Evolutionary conservation across 2,329 filamentous ascomycete genomes (phyloP).

Genomic region (Lecanicillium sp.): DNA sequence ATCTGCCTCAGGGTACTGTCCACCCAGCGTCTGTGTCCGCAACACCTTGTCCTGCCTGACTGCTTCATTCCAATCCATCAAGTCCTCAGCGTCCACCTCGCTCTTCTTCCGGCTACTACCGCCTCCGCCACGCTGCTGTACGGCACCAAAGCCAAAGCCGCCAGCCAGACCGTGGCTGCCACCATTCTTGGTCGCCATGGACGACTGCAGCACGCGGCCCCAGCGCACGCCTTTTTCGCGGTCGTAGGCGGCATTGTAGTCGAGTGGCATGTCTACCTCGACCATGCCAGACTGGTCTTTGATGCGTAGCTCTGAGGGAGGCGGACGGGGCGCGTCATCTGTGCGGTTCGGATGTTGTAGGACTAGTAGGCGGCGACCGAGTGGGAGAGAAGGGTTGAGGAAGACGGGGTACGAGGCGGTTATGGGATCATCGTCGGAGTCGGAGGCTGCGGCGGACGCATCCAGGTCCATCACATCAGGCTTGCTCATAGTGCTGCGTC

Average conservation of each 20-base stretch:
- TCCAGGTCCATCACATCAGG: slow-evolving; percentile 15
- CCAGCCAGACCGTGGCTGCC: slow-evolving; percentile 64
- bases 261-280: slow-evolving; percentile 84
- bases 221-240: slow-evolving; percentile 72
- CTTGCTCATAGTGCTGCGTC: too few species aligned
- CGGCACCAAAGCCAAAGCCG: slow-evolving; percentile 57
- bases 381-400: slow-evolving; percentile 64
- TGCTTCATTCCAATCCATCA: slow-evolving; percentile 56
- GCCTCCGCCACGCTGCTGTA: slow-evolving; percentile 28
- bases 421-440: slow-evolving; percentile 55
- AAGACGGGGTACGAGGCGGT: slow-evolving; percentile 74
- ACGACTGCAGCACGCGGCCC: slow-evolving; percentile 65
- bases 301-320: slow-evolving; percentile 68
- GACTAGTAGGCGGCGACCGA: slow-evolving; percentile 61
- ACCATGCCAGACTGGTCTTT: slow-evolving; percentile 78
- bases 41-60: slow-evolving; percentile 64
- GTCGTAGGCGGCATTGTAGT: slow-evolving; percentile 69
- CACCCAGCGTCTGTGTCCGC: slow-evolving; percentile 75
- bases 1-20: slow-evolving; percentile 62
- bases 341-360: slow-evolving; percentile 83
- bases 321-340: slow-evolving; percentile 38
- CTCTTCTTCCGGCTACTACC: slow-evolving; percentile 24
- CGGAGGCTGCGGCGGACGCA: slow-evolving; percentile 1
- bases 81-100: slow-evolving; percentile 34
- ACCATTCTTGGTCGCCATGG: slow-evolving; percentile 47